Evolutionary conservation across 2,329 filamentous ascomycete species (phyloP).

Genomic region (Penicillium sp.): DNA sequence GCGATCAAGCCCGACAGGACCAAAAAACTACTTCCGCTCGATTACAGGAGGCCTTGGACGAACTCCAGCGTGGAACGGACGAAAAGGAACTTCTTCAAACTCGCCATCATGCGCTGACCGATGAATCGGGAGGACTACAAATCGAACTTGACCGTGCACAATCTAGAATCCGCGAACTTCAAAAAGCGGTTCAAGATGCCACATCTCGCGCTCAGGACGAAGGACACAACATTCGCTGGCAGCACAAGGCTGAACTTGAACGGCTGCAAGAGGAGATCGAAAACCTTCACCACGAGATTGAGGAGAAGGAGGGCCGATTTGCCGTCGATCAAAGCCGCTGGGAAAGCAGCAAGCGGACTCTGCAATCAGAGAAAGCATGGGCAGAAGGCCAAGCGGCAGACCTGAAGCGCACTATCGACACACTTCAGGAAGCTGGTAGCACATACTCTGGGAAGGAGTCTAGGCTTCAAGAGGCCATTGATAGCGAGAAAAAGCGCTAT

Average conservation of each 20-base stretch:
- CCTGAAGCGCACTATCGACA: conserved; percentile 69
- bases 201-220: conserved; percentile 59
- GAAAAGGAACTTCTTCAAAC: conserved; percentile 70
- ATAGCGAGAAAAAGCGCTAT: conserved; percentile 71
- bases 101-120: conserved; percentile 65
- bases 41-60: conserved; percentile 58
- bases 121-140: conserved; percentile 67
- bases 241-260: conserved; percentile 58
- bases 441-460: conserved; percentile 66
- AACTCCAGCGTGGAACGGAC: conserved; percentile 57
- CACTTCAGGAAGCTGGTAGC: conserved; percentile 66
- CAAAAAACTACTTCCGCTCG: conserved; percentile 45
- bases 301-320: conserved; percentile 69
- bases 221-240: conserved; percentile 59
- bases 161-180: conserved; percentile 48
- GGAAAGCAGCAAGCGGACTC: conserved; percentile 64
- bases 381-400: conserved; percentile 67
- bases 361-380: conserved; percentile 65
- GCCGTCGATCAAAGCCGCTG: conserved; percentile 71
- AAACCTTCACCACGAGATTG: conserved; percentile 62
- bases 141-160: conserved; percentile 57
- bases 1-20: conserved; percentile 48
- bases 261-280: conserved; percentile 58
- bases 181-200: conserved; percentile 53
- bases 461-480: conserved; percentile 65